Base-by-base conservation (phyloP, 108 stramenopile genomes). In the Craspedostauros australis region DNA sequence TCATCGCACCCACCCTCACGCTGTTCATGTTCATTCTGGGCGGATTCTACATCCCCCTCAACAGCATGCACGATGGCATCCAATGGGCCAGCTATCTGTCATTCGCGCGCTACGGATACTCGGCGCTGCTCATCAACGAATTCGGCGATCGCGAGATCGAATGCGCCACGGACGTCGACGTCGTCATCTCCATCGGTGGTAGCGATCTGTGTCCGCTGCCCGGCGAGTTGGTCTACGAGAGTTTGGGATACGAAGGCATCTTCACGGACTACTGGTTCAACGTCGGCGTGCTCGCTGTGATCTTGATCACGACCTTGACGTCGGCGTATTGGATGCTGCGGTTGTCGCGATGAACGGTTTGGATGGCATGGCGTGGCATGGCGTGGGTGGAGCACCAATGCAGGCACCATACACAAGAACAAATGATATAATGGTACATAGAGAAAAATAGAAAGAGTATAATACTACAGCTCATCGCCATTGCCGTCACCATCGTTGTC, bases 21-120 rank as follows among this genome's bases (percentile, higher is more conserved):
- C 55, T 86, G 5, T 86, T 82, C 39, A 64, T 80, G 9, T 73
- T 83, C 31, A 81, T 90, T 27, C 36, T 66, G 54, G 88, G 80
- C 7, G 88, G 88, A 0, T 90, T 90, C 50, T 90, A 90, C 39
- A 75, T 86, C 14, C 88, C 88, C 0, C 66, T 73, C n/a, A 46
- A 61, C 34, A 70, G 59, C 23, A 70, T 90, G 55, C 52, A 70
- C 43, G 52, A 50, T 25, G 74, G 63, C 2, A 70, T 90, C 39
- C 21, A 52, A 23, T 90, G 79, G 79, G 68, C 57, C 4, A 75
- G 60, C 21, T 86, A 78, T 62, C 1, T 82, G 1, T 78, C 76
- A 1, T 76, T 83, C 62, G 79, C 79, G 12, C 62, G 81, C 24
- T 90, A 90, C 52, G 88, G 84, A 4, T 90, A 86, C 59, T 73